Conservation (phyloP, 192 early-diverging fungal genomes). For the Rhizoclosmatium globosum region DNA sequence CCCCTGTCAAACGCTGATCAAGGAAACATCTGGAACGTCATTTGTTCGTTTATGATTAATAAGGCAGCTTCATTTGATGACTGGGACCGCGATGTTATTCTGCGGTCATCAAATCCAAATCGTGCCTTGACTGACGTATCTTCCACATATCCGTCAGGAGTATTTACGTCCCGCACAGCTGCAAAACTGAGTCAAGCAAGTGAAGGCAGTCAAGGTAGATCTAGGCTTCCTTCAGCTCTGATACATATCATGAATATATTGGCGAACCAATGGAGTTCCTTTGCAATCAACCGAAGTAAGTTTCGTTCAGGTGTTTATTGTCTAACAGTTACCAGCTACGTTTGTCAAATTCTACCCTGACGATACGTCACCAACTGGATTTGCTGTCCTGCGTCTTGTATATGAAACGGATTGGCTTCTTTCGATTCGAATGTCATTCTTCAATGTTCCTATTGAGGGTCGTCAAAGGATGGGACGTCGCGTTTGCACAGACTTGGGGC, state of each 20-base stretch:
- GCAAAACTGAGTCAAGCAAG: neutral
- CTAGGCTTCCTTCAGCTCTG: constrained; percentile 36
- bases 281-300: constrained; percentile 34
- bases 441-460: constrained; percentile 39
- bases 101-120: constrained; percentile 50
- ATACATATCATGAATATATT: constrained; percentile 49
- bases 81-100: constrained; percentile 44
- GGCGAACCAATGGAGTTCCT: constrained; percentile 48
- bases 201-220: constrained; percentile 14
- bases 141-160: constrained; percentile 9
- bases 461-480: constrained; percentile 34
- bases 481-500: constrained; percentile 30
- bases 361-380: constrained; percentile 42
- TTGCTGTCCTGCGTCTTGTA: constrained; percentile 46
- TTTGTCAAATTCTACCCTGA: constrained; percentile 46
- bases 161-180: neutral
- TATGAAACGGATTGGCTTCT: constrained; percentile 56
- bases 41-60: constrained; percentile 46
- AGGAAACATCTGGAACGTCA: constrained; percentile 49
- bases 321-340: neutral
- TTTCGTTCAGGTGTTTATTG: too few species aligned
- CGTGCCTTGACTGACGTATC: constrained; percentile 16
- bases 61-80: constrained; percentile 47
- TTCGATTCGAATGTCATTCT: constrained; percentile 51
- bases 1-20: constrained; percentile 23